These are phyloP conservation scores for Dalbergia cochinchinensis DNA, from an alignment of 306 rosid genomes.

Conservation along the genomic window DNA sequence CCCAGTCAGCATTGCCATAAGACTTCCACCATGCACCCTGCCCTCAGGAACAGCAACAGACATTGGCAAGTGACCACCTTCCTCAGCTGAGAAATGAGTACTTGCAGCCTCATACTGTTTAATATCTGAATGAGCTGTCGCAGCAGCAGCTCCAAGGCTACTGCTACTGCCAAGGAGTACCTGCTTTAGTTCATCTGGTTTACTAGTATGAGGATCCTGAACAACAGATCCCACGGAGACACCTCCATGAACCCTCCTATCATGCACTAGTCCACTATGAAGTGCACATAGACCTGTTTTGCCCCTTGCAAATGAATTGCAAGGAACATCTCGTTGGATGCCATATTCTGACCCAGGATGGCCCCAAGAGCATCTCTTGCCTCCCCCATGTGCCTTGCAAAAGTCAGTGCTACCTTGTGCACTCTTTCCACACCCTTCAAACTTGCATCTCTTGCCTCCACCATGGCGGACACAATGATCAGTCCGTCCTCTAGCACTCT, in stretches of 20 bases:
- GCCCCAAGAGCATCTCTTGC: constrained; percentile 96
- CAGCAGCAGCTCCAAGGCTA: constrained; percentile 30
- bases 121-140: constrained; percentile 37
- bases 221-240: constrained; percentile 68
- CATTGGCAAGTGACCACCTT: constrained; percentile 47
- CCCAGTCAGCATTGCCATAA: constrained; percentile 72
- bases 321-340: constrained; percentile 64
- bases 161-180: constrained; percentile 44
- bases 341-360: constrained; percentile 79
- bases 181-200: constrained; percentile 58
- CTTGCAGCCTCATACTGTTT: constrained; percentile 47
- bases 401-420: constrained; percentile 97
- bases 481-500: constrained; percentile 96
- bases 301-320: constrained; percentile 88
- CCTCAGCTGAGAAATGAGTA: constrained; percentile 46
- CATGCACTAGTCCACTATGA: constrained; percentile 86
- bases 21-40: constrained; percentile 94
- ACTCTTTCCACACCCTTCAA: constrained; percentile 88
- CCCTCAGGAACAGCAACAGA: constrained; percentile 74
- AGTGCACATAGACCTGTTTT: constrained; percentile 90
- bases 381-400: constrained; percentile 99
- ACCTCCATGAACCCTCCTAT: constrained; percentile 97
- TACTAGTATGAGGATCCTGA: constrained; percentile 60
- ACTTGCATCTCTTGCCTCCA: constrained; percentile 94
- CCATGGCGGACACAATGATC: constrained; percentile 97